A percentile compares a stretch with the other conserved stretches of the same genome.
Conservation (phyloP, 163 green algal species). For the Volvox carteri region DNA sequence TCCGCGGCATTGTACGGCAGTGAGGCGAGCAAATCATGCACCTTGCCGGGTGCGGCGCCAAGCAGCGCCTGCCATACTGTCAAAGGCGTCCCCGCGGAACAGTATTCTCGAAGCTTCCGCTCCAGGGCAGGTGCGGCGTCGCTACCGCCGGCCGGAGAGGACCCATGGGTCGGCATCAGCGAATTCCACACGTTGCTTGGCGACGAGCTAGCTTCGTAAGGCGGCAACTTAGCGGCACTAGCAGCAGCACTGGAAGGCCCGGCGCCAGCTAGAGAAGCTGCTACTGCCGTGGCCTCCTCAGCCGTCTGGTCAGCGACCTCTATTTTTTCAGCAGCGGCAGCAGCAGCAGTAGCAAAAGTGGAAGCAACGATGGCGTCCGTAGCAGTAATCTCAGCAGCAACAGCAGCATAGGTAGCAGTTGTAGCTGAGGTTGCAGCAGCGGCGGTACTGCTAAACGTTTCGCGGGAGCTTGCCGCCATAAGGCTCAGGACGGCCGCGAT, state of each 20-base stretch:
- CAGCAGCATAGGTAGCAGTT: no score
- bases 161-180: background rate
- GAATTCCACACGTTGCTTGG: background rate
- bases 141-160: background rate
- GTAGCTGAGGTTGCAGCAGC: no score
- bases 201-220: background rate
- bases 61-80: slow-evolving; percentile 20
- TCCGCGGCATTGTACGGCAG: background rate
- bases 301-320: background rate
- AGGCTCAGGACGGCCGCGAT: background rate
- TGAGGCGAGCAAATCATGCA: background rate
- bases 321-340: background rate
- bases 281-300: background rate
- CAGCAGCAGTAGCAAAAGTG: background rate
- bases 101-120: background rate
- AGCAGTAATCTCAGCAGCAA: background rate
- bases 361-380: background rate
- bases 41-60: background rate
- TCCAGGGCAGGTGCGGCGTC: background rate
- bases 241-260: background rate
- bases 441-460: no score
- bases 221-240: background rate
- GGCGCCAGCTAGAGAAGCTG: background rate
- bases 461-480: background rate
- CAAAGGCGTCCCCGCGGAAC: background rate